Percentiles rank a stretch among this genome's conserved stretches.
Evolutionary conservation across 768 basidiomycete genomes (phyloP).

Genomic region (Mycena kentingensis): DNA sequence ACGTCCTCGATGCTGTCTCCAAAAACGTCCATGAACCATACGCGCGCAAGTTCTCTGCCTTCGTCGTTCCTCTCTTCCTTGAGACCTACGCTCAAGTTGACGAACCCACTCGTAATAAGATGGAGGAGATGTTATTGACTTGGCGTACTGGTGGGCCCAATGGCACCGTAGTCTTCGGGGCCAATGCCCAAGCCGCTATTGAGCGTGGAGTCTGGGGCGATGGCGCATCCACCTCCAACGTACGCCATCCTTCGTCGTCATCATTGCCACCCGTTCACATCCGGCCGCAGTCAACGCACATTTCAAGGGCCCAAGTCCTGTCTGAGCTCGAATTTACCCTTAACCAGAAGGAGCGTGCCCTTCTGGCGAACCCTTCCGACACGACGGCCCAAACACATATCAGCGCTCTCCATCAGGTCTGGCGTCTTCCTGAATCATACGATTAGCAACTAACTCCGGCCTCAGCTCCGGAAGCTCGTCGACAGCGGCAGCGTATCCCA

Average conservation of each 20-base stretch:
- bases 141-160: slow-evolving; percentile 88
- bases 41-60: slow-evolving; percentile 77
- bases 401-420: slow-evolving; percentile 77
- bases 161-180: slow-evolving; percentile 83
- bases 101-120: slow-evolving; percentile 81
- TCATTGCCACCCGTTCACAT: slow-evolving; percentile 11
- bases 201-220: slow-evolving; percentile 84
- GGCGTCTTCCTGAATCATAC: slow-evolving; percentile 27
- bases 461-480: slow-evolving; percentile 68
- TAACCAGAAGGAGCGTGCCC: slow-evolving; percentile 73
- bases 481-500: slow-evolving; percentile 77
- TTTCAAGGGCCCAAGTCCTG: slow-evolving; percentile 78
- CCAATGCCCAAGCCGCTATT: slow-evolving; percentile 75
- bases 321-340: slow-evolving; percentile 82
- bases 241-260: slow-evolving; percentile 33
- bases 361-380: slow-evolving; percentile 78
- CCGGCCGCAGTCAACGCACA: slow-evolving; percentile 37
- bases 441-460: slow-evolving; percentile 10
- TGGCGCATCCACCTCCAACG: slow-evolving; percentile 42
- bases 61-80: slow-evolving; percentile 84
- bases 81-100: slow-evolving; percentile 89
- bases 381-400: slow-evolving; percentile 68
- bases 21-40: slow-evolving; percentile 97
- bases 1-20: slow-evolving; percentile 93
- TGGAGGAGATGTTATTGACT: slow-evolving; percentile 97